These are phyloP conservation scores for Sophora flavescens DNA, from an alignment of 306 rosid genomes.

Conservation along the genomic window DNA sequence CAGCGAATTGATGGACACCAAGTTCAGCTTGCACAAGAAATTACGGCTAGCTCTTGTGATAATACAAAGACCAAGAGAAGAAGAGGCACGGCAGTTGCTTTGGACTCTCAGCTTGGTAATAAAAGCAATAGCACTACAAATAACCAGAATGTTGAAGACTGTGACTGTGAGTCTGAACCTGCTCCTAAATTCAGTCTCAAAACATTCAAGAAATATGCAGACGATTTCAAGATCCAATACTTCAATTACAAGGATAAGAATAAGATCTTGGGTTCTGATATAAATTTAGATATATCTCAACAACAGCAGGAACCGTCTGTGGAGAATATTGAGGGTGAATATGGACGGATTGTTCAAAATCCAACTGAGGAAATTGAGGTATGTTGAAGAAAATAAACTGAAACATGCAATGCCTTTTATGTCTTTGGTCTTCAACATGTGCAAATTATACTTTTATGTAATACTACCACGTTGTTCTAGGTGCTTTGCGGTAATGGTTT, in stretches of 20 bases:
- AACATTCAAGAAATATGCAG: conserved; percentile 75
- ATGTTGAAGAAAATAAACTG: conserved; percentile 28
- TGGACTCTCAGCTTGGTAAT: conserved; percentile 48
- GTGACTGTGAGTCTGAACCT: conserved; percentile 47
- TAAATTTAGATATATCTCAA: conserved; percentile 37
- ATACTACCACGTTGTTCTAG: conserved; percentile 58
- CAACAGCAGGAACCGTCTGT: conserved; percentile 69
- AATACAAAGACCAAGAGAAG: conserved; percentile 55
- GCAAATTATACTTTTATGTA: conserved; percentile 42
- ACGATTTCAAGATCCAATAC: conserved; percentile 75
- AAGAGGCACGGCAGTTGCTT: conserved; percentile 51
- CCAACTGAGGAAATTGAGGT: conserved; percentile 94
- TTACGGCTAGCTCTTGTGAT: conserved; percentile 31
- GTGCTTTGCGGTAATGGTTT: conserved; percentile 61
- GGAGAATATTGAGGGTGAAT: conserved; percentile 84
- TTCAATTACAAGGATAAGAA: conserved; percentile 54
- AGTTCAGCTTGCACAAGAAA: conserved; percentile 49
- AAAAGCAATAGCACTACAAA: conserved; percentile 40
- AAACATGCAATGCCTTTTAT: conserved; percentile 42
- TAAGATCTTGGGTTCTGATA: conserved; percentile 48
- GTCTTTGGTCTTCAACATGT: conserved; percentile 39
- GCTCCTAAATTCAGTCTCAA: conserved; percentile 71
- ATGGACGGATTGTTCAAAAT: conserved; percentile 71
- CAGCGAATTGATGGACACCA: conserved; percentile 78
- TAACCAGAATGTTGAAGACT: conserved; percentile 44